Conservation (phyloP, 305 asterid species). For the Striga hermonthica region DNA sequence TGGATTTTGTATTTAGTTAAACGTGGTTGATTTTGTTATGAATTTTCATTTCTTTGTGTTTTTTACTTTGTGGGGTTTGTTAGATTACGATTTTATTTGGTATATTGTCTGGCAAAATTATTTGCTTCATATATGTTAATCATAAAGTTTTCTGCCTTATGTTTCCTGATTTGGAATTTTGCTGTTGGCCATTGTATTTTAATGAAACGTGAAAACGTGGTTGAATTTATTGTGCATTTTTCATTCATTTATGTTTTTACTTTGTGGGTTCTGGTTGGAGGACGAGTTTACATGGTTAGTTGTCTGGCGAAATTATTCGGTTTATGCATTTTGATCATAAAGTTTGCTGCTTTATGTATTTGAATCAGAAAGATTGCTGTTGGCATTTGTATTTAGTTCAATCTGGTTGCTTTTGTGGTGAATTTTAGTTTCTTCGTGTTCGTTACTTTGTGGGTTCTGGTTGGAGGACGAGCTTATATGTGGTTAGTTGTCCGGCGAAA, state of each 20-base stretch:
- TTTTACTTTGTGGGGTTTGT: too few relatives aligned
- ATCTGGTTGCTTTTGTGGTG: not conserved
- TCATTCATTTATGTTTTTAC: too few relatives aligned
- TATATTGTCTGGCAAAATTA: not conserved
- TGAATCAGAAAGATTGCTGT: too few relatives aligned
- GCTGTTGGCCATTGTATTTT: not conserved
- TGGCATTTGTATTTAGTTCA: conserved; percentile 4
- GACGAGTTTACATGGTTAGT: not conserved
- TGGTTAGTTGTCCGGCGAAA: too few relatives aligned
- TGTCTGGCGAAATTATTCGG: not conserved
- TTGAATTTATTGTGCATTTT: not conserved
- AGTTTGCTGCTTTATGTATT: too few relatives aligned
- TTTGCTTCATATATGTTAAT: not conserved
- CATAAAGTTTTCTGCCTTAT: too few relatives aligned
- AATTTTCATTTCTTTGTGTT: not conserved
- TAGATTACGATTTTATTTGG: not conserved
- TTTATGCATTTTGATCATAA: not conserved
- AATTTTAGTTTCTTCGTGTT: too few relatives aligned
- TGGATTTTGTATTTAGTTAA: conserved; percentile 5
- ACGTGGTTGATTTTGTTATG: not conserved
- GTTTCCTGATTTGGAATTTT: too few relatives aligned
- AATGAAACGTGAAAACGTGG: not conserved
- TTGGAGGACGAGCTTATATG: too few relatives aligned
- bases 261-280: too few relatives aligned
- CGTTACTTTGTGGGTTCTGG: too few relatives aligned